Base-by-base conservation (phyloP, 2,329 filamentous ascomycete genomes). In the Nothopassalora personata region DNA sequence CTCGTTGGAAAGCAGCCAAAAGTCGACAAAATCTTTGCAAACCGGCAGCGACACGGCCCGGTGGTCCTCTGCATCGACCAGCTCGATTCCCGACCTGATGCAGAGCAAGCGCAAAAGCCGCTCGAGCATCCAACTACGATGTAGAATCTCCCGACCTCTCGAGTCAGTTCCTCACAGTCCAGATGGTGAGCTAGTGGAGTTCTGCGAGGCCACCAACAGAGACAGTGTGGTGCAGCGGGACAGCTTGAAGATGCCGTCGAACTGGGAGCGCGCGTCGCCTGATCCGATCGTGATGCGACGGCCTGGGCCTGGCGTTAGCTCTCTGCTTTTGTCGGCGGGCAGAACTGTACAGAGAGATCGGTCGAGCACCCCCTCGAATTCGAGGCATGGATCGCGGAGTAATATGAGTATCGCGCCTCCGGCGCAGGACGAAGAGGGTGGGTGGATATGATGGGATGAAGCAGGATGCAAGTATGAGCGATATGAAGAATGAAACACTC, bases 31-130 rank as follows among this genome's bases (percentile, higher is more conserved):
- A 15, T 43, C 39, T 5, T 53, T 66, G 31, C 59, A 56, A 10
- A 60, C 48, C 5, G 54, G 47, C 46, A 62, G 59, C 18, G 66
- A 67, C 1, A 64, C 60, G 7, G 64, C 59, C 4, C 63, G 70
- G 6, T 71, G 68, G 66, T 71, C 70, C 2, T 60, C 67, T 3
- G 67, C 67, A 23, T 71, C 69, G 11, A 60, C 66, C 8, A 64
- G 47, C 39, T 68, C 66, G 33, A 58, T 69, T 23, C 68, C 70
- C 1, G 70, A 71, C 33, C 60, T 72, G 11, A 48, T 70, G 33
- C 69, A 68, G 59, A 67, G 65, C 54, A 65, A 65, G 52, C 60
- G 59, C 56, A 60, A 59, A 31, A 64, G 64, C 50, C 61, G 61
- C 19, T 54, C 56, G 55, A 62, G 57, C 36, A 51, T 57, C 23